phyloP scores from a whole-genome alignment of 345 rosid species.

The Erodium maritimum region DNA sequence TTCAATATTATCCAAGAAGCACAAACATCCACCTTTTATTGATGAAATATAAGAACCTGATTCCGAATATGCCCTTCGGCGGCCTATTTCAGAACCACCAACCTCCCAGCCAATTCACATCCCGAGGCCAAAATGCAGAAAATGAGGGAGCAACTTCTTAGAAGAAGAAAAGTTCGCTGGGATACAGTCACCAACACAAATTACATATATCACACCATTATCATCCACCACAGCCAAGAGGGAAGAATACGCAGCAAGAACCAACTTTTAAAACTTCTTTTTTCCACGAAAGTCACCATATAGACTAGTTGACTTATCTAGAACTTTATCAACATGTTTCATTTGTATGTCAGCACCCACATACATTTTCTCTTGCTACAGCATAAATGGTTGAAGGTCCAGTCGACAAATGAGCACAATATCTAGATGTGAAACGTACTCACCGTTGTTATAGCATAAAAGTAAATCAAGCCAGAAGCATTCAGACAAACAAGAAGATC shows the following conservation, averaged over 20 bases:
- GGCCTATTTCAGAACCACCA: slow-evolving; percentile 58
- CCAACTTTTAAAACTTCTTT: slow-evolving; percentile 63
- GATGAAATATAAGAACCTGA: slow-evolving; percentile 12
- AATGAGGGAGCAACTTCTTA: slow-evolving; percentile 34
- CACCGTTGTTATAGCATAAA: slow-evolving; percentile 59
- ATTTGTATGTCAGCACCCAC: slow-evolving; percentile 17
- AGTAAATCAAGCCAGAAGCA: slow-evolving; percentile 48
- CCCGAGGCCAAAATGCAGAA: slow-evolving; percentile 50
- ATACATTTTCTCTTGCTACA: slow-evolving; percentile 19
- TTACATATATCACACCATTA: slow-evolving; percentile 50
- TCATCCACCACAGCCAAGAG: slow-evolving; percentile 76
- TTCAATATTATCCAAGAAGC: slow-evolving; percentile 12
- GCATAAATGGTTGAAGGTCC: slow-evolving; percentile 19
- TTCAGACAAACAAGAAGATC: slow-evolving; percentile 78
- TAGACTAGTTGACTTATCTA: slow-evolving; percentile 16
- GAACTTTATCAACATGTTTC: slow-evolving; percentile 21
- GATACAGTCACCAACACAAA: slow-evolving; percentile 36
- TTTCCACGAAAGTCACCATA: too few species aligned
- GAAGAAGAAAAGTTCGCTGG: slow-evolving; percentile 24
- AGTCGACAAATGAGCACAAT: slow-evolving; percentile 39
- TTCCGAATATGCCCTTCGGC: slow-evolving; percentile 24
- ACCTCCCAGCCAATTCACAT: slow-evolving; percentile 58
- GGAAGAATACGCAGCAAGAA: slow-evolving; percentile 56
- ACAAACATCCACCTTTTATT: slow-evolving; percentile 12
- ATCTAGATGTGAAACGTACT: slow-evolving; percentile 48